Base-by-base conservation (phyloP, 192 early-diverging fungal species). In the Mortierella hygrophila region DNA sequence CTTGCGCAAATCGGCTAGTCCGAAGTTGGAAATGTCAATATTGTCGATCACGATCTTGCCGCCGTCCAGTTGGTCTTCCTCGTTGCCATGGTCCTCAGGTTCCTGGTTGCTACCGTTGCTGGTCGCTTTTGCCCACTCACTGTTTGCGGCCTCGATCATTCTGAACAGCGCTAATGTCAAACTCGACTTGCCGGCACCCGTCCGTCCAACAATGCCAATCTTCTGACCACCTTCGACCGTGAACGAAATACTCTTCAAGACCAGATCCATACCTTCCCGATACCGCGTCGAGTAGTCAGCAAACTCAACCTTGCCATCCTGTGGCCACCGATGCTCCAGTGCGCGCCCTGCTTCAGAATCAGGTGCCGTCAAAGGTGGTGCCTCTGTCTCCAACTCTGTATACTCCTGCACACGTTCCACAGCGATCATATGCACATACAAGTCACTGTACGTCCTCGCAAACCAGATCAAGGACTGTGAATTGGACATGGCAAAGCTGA, bases 171-270 rank as follows among this genome's bases (percentile, higher is more conserved):
- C 87, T 54, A 89, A 65, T 18, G 90, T 88, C 72, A 97, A 79
- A n/a, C 88, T 85, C 32, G 85, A 88, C 55, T 91, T 90, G 46
- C 89, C 91, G 16, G 88, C 82, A 0, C 89, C 89, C 6, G 91
- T 91, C 6, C 91, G 82, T 63, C 97, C 97, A 35, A 97, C 97
- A 16, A 99, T 93, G 15, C 97, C 98, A 82, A 99, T 95, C 80
- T 96, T 96, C 80, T 91, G 87, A 55, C 83, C 83, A 23, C 91
- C 85, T 0, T 85, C 79, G 46, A 96, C 93, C 0, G 35, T 38
- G 60, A 97, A 93, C 18, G 92, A 91, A 32, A 99, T 82, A 35
- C 88, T 81, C 73, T 92, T 96, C 26, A 99, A 88, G 1, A 98
- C 97, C 5, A 92, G 92, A 55, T 92, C 90, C 16, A 85, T 46